A percentile compares a stretch with the other conserved stretches of the same genome.
phyloP scores from a whole-genome alignment of 2,329 filamentous ascomycete genomes.

The Thelonectria rubi region DNA sequence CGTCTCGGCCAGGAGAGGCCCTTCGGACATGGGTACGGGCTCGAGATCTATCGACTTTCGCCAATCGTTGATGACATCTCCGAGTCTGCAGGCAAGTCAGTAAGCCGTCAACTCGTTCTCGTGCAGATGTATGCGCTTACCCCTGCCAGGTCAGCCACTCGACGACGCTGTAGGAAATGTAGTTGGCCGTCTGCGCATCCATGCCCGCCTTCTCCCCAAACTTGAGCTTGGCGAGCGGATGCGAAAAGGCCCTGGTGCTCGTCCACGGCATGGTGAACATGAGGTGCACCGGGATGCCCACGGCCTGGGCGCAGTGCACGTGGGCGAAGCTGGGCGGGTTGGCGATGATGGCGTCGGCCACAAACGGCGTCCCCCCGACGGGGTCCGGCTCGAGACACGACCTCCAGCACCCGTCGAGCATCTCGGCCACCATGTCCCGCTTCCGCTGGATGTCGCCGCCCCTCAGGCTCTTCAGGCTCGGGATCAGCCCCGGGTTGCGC shows the following conservation, averaged over 20 bases:
- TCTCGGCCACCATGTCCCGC: constrained; percentile 41
- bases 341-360: constrained; percentile 61
- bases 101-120: background rate
- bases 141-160: constrained; percentile 84
- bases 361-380: constrained; percentile 48
- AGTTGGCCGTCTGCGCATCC: constrained; percentile 70
- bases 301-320: constrained; percentile 56
- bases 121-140: constrained; percentile 18
- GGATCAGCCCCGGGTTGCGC: constrained; percentile 44
- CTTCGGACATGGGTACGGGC: constrained; percentile 62
- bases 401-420: constrained; percentile 44
- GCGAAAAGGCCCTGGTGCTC: constrained; percentile 75
- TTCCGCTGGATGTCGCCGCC: constrained; percentile 43
- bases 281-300: constrained; percentile 56
- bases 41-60: constrained; percentile 28
- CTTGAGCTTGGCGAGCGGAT: constrained; percentile 76
- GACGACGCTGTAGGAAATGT: constrained; percentile 75
- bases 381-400: constrained; percentile 38
- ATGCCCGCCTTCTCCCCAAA: constrained; percentile 48
- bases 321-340: constrained; percentile 61
- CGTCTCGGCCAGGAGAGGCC: constrained; percentile 73
- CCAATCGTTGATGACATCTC: constrained; percentile 35
- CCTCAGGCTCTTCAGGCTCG: constrained; percentile 39
- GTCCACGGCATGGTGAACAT: constrained; percentile 77
- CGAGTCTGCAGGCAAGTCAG: constrained; percentile 24